Base-by-base conservation (phyloP, 345 rosid genomes). In the Durio zibethinus region DNA sequence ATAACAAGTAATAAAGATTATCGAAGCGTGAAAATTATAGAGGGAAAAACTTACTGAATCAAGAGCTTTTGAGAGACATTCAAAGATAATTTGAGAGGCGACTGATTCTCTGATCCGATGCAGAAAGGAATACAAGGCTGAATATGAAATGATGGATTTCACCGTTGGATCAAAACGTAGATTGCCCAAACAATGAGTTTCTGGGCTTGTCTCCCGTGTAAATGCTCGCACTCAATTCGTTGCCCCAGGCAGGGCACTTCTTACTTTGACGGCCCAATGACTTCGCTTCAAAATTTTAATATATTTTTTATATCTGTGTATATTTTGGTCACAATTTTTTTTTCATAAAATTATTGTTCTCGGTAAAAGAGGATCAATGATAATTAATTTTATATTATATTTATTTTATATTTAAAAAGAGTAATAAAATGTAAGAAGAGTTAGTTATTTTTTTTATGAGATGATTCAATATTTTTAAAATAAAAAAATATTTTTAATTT, bases 41-140 rank as follows among this genome's bases (percentile, higher is more conserved):
- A 62, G 62, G 36, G 59, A 33, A 43, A 62, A 50, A 66, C 79
- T 66, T 27, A 76, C 79, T 76, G 59, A 76, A 47, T 53, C 50
- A 52, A 52, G 15, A 50, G 54, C 23, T 60, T 27, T 59, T 2
- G 43, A 14, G 36, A 64, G 48, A 48, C 79, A 52, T 76, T 42
- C 63, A 45, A 50, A 65, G 79, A 76, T 20, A 33, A 73, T 2
- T 36, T 40, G 61, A 47, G 50, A 73, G 45, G 54, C 36, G 59
- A 66, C 56, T 10, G 68, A 69, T 65, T 52, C 68, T 50, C 72
- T 75, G 78, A 64, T 76, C 79, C 21, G 73, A 65, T 76, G 63
- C 73, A 76, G 36, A 57, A 50, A 76, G 65, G 65, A 65, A 48
- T 76, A 76, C 73, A 31, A 45, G 68, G 35, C 23, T 33, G 38